Conservation (phyloP, 352 stramenopile species). For the Pythium phragmitis region DNA sequence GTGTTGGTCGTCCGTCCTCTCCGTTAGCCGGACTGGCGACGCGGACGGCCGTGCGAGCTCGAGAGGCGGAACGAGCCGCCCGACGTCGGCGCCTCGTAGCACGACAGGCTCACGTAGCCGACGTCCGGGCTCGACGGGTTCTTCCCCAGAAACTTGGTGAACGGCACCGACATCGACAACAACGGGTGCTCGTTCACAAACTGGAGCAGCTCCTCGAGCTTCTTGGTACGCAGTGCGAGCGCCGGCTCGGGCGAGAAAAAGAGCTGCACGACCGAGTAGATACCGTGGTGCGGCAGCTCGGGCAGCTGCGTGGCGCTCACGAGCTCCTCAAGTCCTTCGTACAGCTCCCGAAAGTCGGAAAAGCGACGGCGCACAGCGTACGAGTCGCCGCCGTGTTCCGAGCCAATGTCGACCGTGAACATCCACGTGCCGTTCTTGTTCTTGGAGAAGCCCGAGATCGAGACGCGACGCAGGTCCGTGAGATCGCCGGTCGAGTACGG, state of each 20-base stretch:
- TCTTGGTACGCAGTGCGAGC: constrained; percentile 47
- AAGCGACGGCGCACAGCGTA: constrained; percentile 76
- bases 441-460: constrained; percentile 63
- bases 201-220: constrained; percentile 57
- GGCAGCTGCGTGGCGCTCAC: constrained; percentile 29
- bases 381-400: constrained; percentile 43
- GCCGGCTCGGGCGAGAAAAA: constrained; percentile 61
- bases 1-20: too few relatives aligned
- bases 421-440: constrained; percentile 70
- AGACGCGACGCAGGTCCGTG: constrained; percentile 49
- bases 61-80: constrained; percentile 32
- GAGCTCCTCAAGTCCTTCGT: constrained; percentile 51
- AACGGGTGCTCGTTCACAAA: constrained; percentile 55
- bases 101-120: constrained; percentile 70
- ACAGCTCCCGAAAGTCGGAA: constrained; percentile 69
- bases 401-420: constrained; percentile 71
- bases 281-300: constrained; percentile 56
- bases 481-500: constrained; percentile 57
- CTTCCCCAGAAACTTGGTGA: constrained; percentile 67
- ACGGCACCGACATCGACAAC: constrained; percentile 40
- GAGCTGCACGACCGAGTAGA: constrained; percentile 68
- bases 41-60: constrained; percentile 10
- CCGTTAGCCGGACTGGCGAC: constrained; percentile 21
- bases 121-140: constrained; percentile 63
- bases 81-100: constrained; percentile 59